Evolutionary conservation across 164 flowering plant genomes (phyloP), one percentile per base, ranked within the genome.

Genomic region (Amborella trichopoda): DNA sequence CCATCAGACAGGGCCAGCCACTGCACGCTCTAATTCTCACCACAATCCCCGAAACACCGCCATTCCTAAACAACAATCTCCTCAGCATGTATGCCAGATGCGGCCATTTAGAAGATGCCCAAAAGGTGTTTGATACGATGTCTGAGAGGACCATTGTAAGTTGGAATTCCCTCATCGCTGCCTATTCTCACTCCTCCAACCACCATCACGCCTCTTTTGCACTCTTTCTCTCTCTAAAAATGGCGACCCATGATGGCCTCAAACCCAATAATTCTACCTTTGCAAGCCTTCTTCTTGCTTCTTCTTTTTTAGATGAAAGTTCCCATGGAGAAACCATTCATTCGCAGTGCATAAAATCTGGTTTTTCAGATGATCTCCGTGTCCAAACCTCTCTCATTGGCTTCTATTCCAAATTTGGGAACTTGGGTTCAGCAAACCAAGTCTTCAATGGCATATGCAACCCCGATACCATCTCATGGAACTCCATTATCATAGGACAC

Each of bases 381-480:
- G 73, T 86, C 39, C 81, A 79, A 38, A 90, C 94, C 0, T 72
- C 91, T 22, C 48, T 90, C 0, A 65, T 90, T 20, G 76, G 83
- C 40, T 70, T 83, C 81, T 86, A 86, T 56, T 79, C 81, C 0
- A 58, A 55, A 39, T 71, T 66, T 28, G 79, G 86, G 50, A 73
- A 73, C 47, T 34, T 77, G 64, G 72, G 50, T 2, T 77, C 73
- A 44, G 81, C 86, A 0, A 53, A 58, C 23, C 46, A 44, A 43
- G 70, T 72, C 3, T 84, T 85, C 46, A 21, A 28, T 3, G 33
- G 23, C 41, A 67, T 74, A 36, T 27, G 22, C 30, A 50, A 65
- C 37, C 74, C 60, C 50, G 95, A 89, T 65, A 74, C 50, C 6
- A 63, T 75, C 34, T 71, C 83, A 40, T 89, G 97, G 95, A 79